Base-by-base conservation (phyloP, 1,139 yeast genomes). In the Suhomyces bokatorum region DNA sequence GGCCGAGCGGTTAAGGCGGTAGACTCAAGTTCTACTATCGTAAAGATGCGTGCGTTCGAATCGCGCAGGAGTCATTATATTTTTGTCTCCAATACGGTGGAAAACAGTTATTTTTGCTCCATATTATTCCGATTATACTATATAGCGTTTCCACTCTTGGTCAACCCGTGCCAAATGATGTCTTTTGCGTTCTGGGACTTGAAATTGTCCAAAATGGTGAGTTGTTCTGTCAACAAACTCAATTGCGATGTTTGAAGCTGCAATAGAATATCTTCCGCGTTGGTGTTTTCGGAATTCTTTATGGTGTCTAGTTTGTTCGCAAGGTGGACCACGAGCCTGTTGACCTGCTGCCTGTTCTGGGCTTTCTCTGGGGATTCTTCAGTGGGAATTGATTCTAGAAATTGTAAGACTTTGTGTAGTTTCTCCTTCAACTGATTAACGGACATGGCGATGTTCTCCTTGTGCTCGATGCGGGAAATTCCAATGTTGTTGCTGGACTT, bases 1-100 rank as follows among this genome's bases (percentile, higher is more conserved):
- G 38, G 38, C 38, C 38, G 38, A 35, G 38, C 38, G 38, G 38
- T 35, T 35, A 35, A 61, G 66, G 65, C 66, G 66, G 63, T 56
- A 61, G 65, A 61, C 65, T 61, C 65, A 61, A 61, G 65, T 61
- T 61, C 65, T 61, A 56, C 58, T 61, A 61, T 60, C 65, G 65
- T 60, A 60, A 60, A 53, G 56, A 52, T 52, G 57, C 58, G 47
- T 51, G 58, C 53, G 56, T 53, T 54, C 56, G 56, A 53, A 53
- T 52, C 57, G 54, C 56, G 55, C 50, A 40, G 55, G 54, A 50
- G 52, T 53, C 56, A 52, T 39, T 48, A 50, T 53, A 52, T 51
- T 48, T 51, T 43, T 28, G 16, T 13, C 12, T 9, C 31, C 10
- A 30, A 13, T 30, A 20, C 24, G 24, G 4, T 20, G 24, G 9